These are phyloP conservation scores for Gaeumannomyces tritici DNA, from an alignment of 2,329 filamentous ascomycete genomes.

Conservation along the genomic window DNA sequence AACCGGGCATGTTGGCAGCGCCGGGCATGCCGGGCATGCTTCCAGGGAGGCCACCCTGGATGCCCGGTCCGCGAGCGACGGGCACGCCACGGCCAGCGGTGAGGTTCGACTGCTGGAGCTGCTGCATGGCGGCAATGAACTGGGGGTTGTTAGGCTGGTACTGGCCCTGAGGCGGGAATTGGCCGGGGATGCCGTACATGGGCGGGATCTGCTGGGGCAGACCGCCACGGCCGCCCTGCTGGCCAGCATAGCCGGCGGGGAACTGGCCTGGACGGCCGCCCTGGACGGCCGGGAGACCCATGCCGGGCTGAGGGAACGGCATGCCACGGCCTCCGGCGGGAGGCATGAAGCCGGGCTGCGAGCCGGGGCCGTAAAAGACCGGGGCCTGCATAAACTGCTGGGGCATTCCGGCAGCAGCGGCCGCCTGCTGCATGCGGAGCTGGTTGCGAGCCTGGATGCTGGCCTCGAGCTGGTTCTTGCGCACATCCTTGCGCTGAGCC, in stretches of 20 bases:
- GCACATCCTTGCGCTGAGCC: constrained; percentile 98
- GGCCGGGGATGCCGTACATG: constrained; percentile 72
- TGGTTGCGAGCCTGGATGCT: constrained; percentile 99
- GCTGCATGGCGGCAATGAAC: constrained; percentile 74
- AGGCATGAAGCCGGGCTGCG: constrained; percentile 62
- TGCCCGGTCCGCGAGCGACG: constrained; percentile 62
- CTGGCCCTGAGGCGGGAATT: constrained; percentile 69
- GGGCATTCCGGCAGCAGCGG: constrained; percentile 80
- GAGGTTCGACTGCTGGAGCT: constrained; percentile 55
- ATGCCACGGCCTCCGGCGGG: constrained; percentile 53
- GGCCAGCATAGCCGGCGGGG: constrained; percentile 68
- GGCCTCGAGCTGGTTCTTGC: constrained; percentile 97
- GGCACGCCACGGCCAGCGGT: constrained; percentile 52
- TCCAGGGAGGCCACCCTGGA: constrained; percentile 25
- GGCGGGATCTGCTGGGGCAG: constrained; percentile 80
- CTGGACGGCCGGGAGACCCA: constrained; percentile 63
- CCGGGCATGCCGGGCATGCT: constrained; percentile 50
- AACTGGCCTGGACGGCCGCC: constrained; percentile 80
- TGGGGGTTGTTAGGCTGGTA: constrained; percentile 75
- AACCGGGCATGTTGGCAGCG: constrained; percentile 44
- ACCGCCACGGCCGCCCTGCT: constrained; percentile 80
- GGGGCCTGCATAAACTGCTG: constrained; percentile 80
- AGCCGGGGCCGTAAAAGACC: constrained; percentile 84
- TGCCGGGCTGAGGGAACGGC: constrained; percentile 54
- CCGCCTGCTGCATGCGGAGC: constrained; percentile 94